Conservation (phyloP, 1,139 yeast species). For the Sugiyamaella novakii region DNA sequence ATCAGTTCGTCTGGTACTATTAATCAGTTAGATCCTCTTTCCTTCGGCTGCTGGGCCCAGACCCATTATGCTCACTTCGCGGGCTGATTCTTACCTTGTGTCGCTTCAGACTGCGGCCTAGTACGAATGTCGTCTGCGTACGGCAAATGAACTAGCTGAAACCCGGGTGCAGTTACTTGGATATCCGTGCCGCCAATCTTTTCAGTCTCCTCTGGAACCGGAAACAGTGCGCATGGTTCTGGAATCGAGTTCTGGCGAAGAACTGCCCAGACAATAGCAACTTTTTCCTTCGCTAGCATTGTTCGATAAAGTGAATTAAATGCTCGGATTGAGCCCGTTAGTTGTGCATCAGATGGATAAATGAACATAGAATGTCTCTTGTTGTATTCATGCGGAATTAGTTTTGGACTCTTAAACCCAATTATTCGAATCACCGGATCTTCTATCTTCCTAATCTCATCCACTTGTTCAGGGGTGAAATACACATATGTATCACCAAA, state of each 20-base stretch:
- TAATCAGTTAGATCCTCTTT: not conserved
- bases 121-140: conserved; percentile 44
- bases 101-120: conserved; percentile 34
- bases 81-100: conserved; percentile 4
- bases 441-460: conserved; percentile 42
- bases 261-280: conserved; percentile 76
- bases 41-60: too few relatives aligned
- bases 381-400: conserved; percentile 47
- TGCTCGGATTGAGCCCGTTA: conserved; percentile 64
- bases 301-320: conserved; percentile 69
- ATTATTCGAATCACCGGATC: conserved; percentile 56
- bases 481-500: conserved; percentile 52
- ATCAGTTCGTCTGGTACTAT: conserved; percentile 40
- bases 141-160: conserved; percentile 44
- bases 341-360: conserved; percentile 58
- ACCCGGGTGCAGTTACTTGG: conserved; percentile 39
- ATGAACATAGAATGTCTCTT: conserved; percentile 61
- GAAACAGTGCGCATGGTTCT: conserved; percentile 58
- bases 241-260: conserved; percentile 59
- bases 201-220: conserved; percentile 46
- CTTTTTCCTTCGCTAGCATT: conserved; percentile 54
- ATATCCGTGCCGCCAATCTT: conserved; percentile 21
- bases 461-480: conserved; percentile 44
- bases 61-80: too few relatives aligned
- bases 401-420: conserved; percentile 59